Base-by-base conservation (phyloP, 208 protist genomes). In the Trypanosoma lewisi region DNA sequence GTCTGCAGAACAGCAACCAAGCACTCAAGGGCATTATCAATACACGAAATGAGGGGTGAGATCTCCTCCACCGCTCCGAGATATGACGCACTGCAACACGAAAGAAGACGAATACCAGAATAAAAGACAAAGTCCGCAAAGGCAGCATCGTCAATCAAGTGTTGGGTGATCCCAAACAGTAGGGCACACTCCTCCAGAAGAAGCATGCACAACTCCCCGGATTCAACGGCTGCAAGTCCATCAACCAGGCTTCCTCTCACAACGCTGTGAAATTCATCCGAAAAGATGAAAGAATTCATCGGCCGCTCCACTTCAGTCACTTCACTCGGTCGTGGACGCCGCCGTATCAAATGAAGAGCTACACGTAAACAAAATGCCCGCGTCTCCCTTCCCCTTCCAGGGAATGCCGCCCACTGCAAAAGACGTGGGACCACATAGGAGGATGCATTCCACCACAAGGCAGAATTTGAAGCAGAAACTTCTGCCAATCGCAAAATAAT, bases 1-100 rank as follows among this genome's bases (percentile, higher is more conserved):
- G 69, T 57, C 42, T 84, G 82, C 58, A 88, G 60, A 4, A 73
- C 70, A 50, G 42, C 66, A 19, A 78, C 39, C 28, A 89, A 47
- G 54, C 77, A 86, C 60, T 80, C 74, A 12, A 84, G 63, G 19
- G 67, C 58, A 67, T 75, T 70, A 59, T 85, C 73, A 12, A 72
- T 37, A 6, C 78, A 47, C 7, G 36, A 39, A 27, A 42, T 31
- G 16, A 51, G 37, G 2, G 34, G 37, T 17, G 21, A 25, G 44
- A 65, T 60, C 28, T 37, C 11, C 47, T 27, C 19, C 16, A 31
- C 21, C 16, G 25, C 48, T 12, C 2, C 6, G 12, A 50, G 8
- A 57, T 49, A 63, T 45, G 23, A 8, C 23, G 62, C 47, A 42
- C 74, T 63, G 45, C 78, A 49, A 11, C 54, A 36, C 1, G 49